phyloP scores from a whole-genome alignment of 192 early-diverging fungal genomes.

The Rhizoclosmatium globosum region DNA sequence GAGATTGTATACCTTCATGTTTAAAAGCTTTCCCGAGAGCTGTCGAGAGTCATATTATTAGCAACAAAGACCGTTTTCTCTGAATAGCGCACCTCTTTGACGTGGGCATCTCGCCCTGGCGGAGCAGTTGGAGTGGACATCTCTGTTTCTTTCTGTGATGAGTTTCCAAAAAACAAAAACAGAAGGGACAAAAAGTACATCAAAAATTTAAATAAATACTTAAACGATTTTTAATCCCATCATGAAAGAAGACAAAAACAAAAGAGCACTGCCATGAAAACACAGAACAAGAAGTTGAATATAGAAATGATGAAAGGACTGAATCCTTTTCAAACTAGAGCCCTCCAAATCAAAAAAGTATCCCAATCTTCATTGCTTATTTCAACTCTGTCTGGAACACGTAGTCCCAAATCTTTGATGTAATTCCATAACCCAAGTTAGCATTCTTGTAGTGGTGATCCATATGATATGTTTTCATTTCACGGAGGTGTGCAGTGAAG shows the following conservation, averaged over 20 bases:
- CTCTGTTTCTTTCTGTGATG: constrained; percentile 1
- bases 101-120: constrained; percentile 11
- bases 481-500: constrained; percentile 71
- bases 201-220: neutral
- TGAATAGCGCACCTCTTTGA: neutral
- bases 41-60: neutral
- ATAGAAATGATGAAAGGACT: neutral
- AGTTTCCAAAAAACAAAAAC: neutral
- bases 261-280: neutral
- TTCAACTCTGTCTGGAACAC: constrained; percentile 73
- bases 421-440: constrained; percentile 83
- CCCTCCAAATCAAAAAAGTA: neutral
- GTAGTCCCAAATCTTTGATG: constrained; percentile 90
- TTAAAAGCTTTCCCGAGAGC: constrained; percentile 9
- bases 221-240: neutral
- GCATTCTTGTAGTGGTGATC: constrained; percentile 87
- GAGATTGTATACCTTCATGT: constrained; percentile 9
- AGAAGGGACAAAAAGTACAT: neutral
- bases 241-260: constrained; percentile 2
- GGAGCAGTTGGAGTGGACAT: neutral
- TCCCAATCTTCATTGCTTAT: constrained; percentile 27
- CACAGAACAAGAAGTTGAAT: neutral
- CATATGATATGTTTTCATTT: constrained; percentile 94
- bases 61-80: neutral
- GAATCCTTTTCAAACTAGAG: neutral